Conservation (phyloP, 305 asterid species). For the Fraxinus paxiana region DNA sequence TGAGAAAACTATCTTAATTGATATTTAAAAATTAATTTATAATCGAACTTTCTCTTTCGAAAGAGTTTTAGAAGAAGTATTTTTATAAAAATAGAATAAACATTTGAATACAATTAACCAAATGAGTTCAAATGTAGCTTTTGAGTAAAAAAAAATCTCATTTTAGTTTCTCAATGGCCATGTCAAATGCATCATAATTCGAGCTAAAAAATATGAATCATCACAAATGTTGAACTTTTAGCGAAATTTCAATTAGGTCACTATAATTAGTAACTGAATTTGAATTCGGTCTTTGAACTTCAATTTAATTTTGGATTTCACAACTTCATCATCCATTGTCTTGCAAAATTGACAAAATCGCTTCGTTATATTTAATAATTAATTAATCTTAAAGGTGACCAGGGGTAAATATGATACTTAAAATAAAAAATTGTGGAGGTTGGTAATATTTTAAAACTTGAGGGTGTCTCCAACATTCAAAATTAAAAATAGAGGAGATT, state of each 20-base stretch:
- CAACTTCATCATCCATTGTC: background rate
- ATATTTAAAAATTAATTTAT: too few relatives aligned
- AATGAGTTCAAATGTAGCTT: too few relatives aligned
- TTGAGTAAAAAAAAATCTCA: too few relatives aligned
- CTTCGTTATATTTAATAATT: background rate
- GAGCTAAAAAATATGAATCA: background rate
- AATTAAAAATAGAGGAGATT: background rate
- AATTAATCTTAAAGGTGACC: background rate
- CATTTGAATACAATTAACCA: too few relatives aligned
- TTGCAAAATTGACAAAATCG: background rate
- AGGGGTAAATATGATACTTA: background rate
- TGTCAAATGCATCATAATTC: too few relatives aligned
- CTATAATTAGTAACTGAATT: background rate
- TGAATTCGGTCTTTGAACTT: too few relatives aligned
- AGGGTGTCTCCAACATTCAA: background rate
- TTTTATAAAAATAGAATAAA: too few relatives aligned
- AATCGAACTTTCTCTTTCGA: background rate
- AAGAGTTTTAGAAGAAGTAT: too few relatives aligned
- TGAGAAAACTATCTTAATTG: background rate
- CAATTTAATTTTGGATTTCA: background rate
- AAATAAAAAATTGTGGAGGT: background rate
- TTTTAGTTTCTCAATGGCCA: too few relatives aligned
- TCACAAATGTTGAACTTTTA: background rate
- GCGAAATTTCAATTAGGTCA: background rate
- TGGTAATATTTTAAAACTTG: background rate